These are phyloP conservation scores for Porcisia deanei DNA, from an alignment of 208 protist species.

Conservation along the genomic window DNA sequence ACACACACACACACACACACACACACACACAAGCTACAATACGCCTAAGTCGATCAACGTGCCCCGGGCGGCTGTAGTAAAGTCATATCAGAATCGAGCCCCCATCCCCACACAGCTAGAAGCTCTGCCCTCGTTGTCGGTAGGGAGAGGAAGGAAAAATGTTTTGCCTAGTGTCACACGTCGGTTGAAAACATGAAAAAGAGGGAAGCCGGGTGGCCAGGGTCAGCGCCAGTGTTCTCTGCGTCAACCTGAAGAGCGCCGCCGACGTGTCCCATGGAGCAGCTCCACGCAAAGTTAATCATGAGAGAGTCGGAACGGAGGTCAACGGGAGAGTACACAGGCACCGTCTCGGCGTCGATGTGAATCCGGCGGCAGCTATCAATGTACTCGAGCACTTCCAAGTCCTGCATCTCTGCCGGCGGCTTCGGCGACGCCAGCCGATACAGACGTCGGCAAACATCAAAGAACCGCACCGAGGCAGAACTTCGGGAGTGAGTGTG, in stretches of 20 bases:
- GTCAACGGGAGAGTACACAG: constrained; percentile 25
- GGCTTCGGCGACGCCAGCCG: constrained; percentile 53
- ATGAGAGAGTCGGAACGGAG: constrained; percentile 31
- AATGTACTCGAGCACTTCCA: constrained; percentile 76
- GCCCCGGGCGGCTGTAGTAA: background rate
- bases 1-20: constrained; percentile 7
- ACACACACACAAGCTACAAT: background rate
- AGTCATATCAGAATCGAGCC: background rate
- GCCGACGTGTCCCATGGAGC: constrained; percentile 38
- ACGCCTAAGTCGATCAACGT: background rate
- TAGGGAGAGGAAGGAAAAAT: no score
- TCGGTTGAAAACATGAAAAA: constrained; percentile 44
- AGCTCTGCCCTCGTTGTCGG: background rate
- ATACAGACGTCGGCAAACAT: constrained; percentile 58
- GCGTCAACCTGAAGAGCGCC: constrained; percentile 18
- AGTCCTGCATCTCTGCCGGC: constrained; percentile 50
- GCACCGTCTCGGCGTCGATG: constrained; percentile 32
- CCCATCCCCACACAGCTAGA: background rate
- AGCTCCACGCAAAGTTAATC: constrained; percentile 57
- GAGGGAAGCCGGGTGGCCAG: constrained; percentile 33
- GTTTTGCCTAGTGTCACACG: background rate
- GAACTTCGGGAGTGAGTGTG: constrained; percentile 8
- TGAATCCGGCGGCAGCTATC: constrained; percentile 69
- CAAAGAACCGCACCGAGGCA: constrained; percentile 51
- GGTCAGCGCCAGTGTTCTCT: constrained; percentile 23